These are phyloP conservation scores for Scedosporium dehoogii DNA, from an alignment of 2,329 filamentous ascomycete species.

Conservation along the genomic window DNA sequence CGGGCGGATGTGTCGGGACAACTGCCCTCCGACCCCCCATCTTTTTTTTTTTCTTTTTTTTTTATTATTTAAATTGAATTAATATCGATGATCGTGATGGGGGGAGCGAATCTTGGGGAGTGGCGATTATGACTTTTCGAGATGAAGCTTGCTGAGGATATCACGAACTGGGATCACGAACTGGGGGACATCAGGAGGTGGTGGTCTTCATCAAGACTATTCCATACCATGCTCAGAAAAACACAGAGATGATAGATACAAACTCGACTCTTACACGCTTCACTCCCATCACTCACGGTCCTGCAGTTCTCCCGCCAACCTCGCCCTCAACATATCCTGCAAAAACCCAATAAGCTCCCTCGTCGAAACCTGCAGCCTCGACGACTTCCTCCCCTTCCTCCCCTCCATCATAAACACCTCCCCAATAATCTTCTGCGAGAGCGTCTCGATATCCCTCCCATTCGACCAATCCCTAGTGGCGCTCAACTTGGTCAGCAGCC, in stretches of 20 bases:
- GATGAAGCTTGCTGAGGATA: too few relatives aligned
- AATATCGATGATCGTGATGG: too few relatives aligned
- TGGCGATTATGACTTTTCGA: too few relatives aligned
- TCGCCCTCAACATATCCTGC: not conserved
- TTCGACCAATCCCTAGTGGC: conserved; percentile 47
- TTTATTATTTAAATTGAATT: too few relatives aligned
- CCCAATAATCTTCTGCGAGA: conserved; percentile 42
- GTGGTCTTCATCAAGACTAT: too few relatives aligned
- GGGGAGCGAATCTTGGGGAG: too few relatives aligned
- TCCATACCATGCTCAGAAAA: not conserved
- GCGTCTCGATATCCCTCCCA: conserved; percentile 48
- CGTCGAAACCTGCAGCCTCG: not conserved
- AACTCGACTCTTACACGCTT: not conserved
- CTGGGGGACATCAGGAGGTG: too few relatives aligned
- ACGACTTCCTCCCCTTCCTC: conserved; percentile 16
- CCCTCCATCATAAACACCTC: conserved; percentile 23
- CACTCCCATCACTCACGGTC: not conserved
- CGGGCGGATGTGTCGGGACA: too few relatives aligned
- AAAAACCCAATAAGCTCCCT: not conserved
- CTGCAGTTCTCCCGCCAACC: not conserved
- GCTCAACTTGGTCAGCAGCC: conserved; percentile 28
- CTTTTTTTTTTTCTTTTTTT: too few relatives aligned
- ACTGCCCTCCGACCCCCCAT: too few relatives aligned
- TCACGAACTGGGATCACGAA: too few relatives aligned
- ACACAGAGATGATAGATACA: not conserved